Percentiles rank a stretch among this genome's conserved stretches.
Evolutionary conservation across 257 asterid species (phyloP).

Genomic region (Plantago ovata): DNA sequence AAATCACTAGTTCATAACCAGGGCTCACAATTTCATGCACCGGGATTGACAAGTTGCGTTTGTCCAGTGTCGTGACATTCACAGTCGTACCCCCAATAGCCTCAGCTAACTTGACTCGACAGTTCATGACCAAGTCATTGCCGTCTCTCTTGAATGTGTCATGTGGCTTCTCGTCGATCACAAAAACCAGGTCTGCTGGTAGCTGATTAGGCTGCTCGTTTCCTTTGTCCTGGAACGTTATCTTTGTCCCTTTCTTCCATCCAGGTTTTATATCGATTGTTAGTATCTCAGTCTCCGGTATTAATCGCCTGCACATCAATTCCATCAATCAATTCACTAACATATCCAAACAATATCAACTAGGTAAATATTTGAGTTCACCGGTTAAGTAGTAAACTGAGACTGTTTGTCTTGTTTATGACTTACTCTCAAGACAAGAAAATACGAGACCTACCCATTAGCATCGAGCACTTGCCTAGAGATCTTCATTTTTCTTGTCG

Average conservation of each 20-base stretch:
- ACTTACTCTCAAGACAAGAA: not conserved
- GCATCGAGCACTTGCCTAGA: constrained; percentile 66
- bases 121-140: constrained; percentile 51
- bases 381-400: too few species aligned
- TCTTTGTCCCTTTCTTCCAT: constrained; percentile 88
- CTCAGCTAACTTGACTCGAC: constrained; percentile 43
- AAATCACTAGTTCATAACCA: constrained; percentile 54
- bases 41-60: constrained; percentile 51
- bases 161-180: constrained; percentile 87
- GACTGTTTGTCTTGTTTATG: too few species aligned
- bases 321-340: not conserved
- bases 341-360: not conserved
- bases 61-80: constrained; percentile 43
- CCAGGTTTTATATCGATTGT: constrained; percentile 84
- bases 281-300: constrained; percentile 53
- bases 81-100: constrained; percentile 64
- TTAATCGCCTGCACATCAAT: constrained; percentile 36
- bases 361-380: too few species aligned
- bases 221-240: constrained; percentile 87
- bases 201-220: constrained; percentile 75
- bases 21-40: constrained; percentile 36
- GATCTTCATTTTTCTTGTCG: constrained; percentile 86
- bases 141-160: constrained; percentile 57
- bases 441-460: constrained; percentile 39
- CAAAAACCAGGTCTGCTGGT: constrained; percentile 79